Conservation (phyloP, 805 yeast genomes). For the Groenewaldozyma tartarivorans region DNA sequence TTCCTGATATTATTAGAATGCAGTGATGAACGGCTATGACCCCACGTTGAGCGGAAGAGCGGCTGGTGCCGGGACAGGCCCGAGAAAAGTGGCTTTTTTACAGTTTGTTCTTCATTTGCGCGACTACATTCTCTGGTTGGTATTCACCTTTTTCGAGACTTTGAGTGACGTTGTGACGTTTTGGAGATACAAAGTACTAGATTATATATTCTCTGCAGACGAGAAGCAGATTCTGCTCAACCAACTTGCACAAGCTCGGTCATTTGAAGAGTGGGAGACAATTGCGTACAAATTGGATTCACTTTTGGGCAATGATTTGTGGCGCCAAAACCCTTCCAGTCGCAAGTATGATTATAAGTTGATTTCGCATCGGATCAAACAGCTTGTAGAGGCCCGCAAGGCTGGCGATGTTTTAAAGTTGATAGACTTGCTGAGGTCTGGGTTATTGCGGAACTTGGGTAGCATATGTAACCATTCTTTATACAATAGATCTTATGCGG, state of each 20-base stretch:
- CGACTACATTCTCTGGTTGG: conserved; percentile 8
- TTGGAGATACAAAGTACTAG: conserved; percentile 18
- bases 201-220: conserved; percentile 15
- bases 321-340: conserved; percentile 71
- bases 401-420: conserved; percentile 48
- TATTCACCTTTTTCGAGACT: conserved; percentile 2
- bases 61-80: not conserved
- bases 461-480: conserved; percentile 74
- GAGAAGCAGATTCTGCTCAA: conserved; percentile 16
- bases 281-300: conserved; percentile 36
- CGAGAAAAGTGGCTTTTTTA: not conserved
- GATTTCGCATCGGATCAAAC: conserved; percentile 62
- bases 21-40: no score
- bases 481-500: conserved; percentile 73
- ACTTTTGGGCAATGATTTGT: conserved; percentile 31
- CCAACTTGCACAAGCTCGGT: conserved; percentile 33
- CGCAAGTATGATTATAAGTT: conserved; percentile 75
- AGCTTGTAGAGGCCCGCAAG: conserved; percentile 51
- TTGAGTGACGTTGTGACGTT: conserved; percentile 17
- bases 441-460: conserved; percentile 82
- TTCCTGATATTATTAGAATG: no score
- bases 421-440: conserved; percentile 65
- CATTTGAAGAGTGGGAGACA: conserved; percentile 61
- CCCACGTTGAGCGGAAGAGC: no score
- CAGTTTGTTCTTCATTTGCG: not conserved